Base-by-base conservation (phyloP, 1,139 yeast species). In the Yamadazyma dendronema region DNA sequence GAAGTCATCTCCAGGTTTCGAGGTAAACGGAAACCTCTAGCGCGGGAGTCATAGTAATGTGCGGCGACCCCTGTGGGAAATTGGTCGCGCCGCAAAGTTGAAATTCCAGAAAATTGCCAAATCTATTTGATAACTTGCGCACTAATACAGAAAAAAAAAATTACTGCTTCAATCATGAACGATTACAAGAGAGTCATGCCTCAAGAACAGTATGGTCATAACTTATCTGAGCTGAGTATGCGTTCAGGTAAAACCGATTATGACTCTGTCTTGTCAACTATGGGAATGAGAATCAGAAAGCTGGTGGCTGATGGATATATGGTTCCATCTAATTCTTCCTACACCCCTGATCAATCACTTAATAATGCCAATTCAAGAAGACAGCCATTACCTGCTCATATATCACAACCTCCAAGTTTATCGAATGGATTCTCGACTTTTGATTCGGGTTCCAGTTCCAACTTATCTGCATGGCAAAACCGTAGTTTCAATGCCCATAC, bases 211-310 rank as follows among this genome's bases (percentile, higher is more conserved):
- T 24, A 30, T 8, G 27, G 28, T 7, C 22, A 19, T 19, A 6
- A 7, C 9, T 9, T 19, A 7, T 19, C 22, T 7, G 22, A 19
- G 9, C 9, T 9, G 9, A 19, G 22, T 19, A 19, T 19, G 22
- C 6, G 22, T 7, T 19, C 22, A 19, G 22, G 22, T 19, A 19
- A 19, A 19, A 15, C 30, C 9, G 38, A 39, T 13, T 22, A 28
- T 12, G 42, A 34, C 12, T 21, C 37, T 12, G 50, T 57, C 4
- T 64, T 83, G 19, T 71, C 81, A 30, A 71, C 81, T 0, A 53
- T 82, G 4, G 89, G 88, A 0, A 82, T 81, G 87, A 68, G 87
- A 45, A 77, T 83, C 46, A 72, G 92, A 53, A 80, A 81, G 50
- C 72, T 84, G 2, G 79, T 83, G 2, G 68, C 77, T 31, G 81